Evolutionary conservation across 495 filamentous ascomycete species (phyloP), one percentile per base, ranked within the genome.

Genomic region (Platismatia glauca): DNA sequence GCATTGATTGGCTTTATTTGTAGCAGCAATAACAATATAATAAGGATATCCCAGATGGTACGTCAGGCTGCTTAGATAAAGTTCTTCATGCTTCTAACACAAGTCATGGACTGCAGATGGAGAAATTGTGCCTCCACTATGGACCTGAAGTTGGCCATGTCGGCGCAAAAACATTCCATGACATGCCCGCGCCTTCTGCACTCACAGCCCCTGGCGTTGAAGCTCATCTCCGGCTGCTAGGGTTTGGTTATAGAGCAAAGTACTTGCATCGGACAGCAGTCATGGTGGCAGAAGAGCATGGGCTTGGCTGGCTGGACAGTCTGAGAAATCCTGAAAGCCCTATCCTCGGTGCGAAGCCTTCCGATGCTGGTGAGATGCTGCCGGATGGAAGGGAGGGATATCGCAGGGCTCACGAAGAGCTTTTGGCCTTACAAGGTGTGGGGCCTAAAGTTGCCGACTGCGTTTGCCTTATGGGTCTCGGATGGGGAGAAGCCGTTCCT

Each of bases 11-110:
- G 86, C 37, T 99, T 99, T 72, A 97, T 99, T 61, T 97, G 94
- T 79, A 96, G 91, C 72, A 95, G 90, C 75, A 99, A 99, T 74
- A 99, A 99, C 74, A 96, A 99, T 71, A 99, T 99, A 62, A 79
- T 83, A 7, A 86, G 94, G 33, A 99, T 99, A 68, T 90, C 88
- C 16, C 88, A 92, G 71, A 97, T 99, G 94, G 89, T 83, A 72
- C 22, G 56, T 61, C n/a, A 29, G n/a, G 39, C 29, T 35, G 24
- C 39, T 34, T 20, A 20, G 7, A 1, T 57, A 41, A 53, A 29
- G 1, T 44, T 1, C 4, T 43, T 24, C n/a, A 12, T 24, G 11
- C n/a, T 27, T 35, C 43, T 61, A 29, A 66, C 29, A 22, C 27
- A 41, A 20, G 27, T 31, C n/a, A 46, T 56, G 15, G 4, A 52